Evolutionary conservation across 371 early-diverging fungal genomes (phyloP).

Genomic region (Mortierella polycephala): DNA sequence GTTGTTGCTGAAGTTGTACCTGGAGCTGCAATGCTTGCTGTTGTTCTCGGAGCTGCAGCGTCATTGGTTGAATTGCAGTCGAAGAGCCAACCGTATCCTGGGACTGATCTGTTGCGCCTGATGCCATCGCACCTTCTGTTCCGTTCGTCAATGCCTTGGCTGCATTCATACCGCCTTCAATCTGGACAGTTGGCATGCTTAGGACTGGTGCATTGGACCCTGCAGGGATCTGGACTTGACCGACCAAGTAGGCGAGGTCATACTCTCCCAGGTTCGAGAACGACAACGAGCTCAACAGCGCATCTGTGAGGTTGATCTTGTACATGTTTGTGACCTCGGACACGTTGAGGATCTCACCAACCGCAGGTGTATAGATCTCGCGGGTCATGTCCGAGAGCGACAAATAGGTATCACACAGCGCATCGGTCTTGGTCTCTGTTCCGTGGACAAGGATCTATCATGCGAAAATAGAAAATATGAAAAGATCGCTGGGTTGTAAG

Average conservation of each 20-base stretch:
- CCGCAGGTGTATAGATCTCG: conserved; percentile 83
- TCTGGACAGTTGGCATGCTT: conserved; percentile 70
- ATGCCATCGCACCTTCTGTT: conserved; percentile 1
- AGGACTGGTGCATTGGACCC: conserved; percentile 81
- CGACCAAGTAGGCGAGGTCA: conserved; percentile 79
- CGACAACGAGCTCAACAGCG: conserved; percentile 81
- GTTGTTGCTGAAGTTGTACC: conserved; percentile 31
- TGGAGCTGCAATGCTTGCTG: conserved; percentile 18
- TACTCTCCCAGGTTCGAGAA: conserved; percentile 83
- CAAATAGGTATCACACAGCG: conserved; percentile 68
- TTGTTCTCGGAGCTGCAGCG: conserved; percentile 11
- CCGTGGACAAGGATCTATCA: conserved; percentile 87
- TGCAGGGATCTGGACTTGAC: conserved; percentile 73
- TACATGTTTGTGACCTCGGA: conserved; percentile 89
- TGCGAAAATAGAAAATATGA: background rate
- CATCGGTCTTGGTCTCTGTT: conserved; percentile 70
- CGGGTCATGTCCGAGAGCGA: conserved; percentile 74
- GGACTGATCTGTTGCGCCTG: background rate
- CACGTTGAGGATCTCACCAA: conserved; percentile 88
- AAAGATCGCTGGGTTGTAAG: background rate
- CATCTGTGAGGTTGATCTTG: conserved; percentile 83
- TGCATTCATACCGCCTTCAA: conserved; percentile 4
- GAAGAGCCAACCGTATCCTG: background rate
- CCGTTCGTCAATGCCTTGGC: conserved; percentile 6
- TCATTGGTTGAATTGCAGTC: background rate